Base-by-base conservation (phyloP, 371 early-diverging fungal species). In the Mucor sp. region DNA sequence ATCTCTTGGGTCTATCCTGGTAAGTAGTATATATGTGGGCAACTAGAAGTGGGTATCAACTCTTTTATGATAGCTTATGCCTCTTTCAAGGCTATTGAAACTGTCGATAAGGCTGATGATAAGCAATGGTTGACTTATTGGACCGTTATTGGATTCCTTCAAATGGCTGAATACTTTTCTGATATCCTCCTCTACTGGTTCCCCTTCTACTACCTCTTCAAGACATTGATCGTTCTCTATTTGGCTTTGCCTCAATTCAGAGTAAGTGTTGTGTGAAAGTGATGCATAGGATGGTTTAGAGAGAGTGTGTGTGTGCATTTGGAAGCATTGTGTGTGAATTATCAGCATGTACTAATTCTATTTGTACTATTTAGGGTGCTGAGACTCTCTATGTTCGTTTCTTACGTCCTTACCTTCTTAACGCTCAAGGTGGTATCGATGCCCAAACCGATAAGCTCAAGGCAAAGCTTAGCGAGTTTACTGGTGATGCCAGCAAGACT, bases 171-270 rank as follows among this genome's bases (percentile, higher is more conserved):
- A 84, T 95, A 91, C 84, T 96, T 96, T 76, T 84, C 89, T 62
- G 94, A 94, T 63, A 62, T 89, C 61, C 61, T 97, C 15, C 80
- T 94, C 60, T 91, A 90, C 84, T 97, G 96, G 96, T 77, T 95
- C 75, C 95, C 96, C 58, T 93, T 97, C 82, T 98, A 96, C 86
- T 97, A 92, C 79, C 75, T 90, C 65, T 85, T 95, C 88, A 98
- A 98, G 89, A 91, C 95, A 19, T 74, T 86, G 14, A 80, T 95
- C 65, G 80, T 97, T 69, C 76, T 96, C 58, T 98, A 91, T 89
- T 87, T 97, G 41, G 78, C 89, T 74, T 70, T 92, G 63, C 96
- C 96, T 66, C 86, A 87, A 69, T 90, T 91, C 74, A 73, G 86
- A 70, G 93, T 91, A 85, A 75, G 87, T 74, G n/a, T 4, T n/a